These are phyloP conservation scores for Magnusiomyces starmeri DNA, from an alignment of 1,139 yeast genomes.

Conservation along the genomic window DNA sequence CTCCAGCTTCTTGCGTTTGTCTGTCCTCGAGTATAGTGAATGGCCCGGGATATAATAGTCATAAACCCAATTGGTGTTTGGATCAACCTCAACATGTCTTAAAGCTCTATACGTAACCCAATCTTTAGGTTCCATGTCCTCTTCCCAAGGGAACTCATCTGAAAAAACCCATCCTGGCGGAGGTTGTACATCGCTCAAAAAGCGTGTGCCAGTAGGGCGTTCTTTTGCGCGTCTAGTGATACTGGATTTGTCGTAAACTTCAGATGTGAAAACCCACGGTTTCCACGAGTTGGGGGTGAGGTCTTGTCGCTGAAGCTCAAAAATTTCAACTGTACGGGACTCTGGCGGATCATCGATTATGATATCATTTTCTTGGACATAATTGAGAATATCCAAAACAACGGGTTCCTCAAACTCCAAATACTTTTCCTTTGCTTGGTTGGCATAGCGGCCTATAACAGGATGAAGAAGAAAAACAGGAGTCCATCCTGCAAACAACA, in stretches of 20 bases:
- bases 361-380: conserved; percentile 43
- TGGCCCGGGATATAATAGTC: conserved; percentile 33
- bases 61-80: conserved; percentile 41
- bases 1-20: not conserved
- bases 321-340: conserved; percentile 55
- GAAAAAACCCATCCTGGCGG: conserved; percentile 69
- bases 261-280: conserved; percentile 42
- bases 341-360: conserved; percentile 58
- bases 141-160: conserved; percentile 58
- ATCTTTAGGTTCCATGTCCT: conserved; percentile 46
- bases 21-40: not conserved
- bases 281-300: conserved; percentile 56
- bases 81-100: conserved; percentile 29
- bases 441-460: conserved; percentile 22
- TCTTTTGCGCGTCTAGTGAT: conserved; percentile 48
- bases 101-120: conserved; percentile 50
- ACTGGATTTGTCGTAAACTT: conserved; percentile 48
- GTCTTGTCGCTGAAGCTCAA: conserved; percentile 64
- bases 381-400: conserved; percentile 26
- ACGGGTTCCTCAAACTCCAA: conserved; percentile 21
- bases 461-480: conserved; percentile 30
- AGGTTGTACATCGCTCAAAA: conserved; percentile 51
- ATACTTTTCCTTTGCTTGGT: conserved; percentile 21
- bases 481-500: conserved; percentile 50
- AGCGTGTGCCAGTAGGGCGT: conserved; percentile 59